These are phyloP conservation scores for Fusarium penzigii DNA, from an alignment of 2,329 filamentous ascomycete species.

Conservation along the genomic window DNA sequence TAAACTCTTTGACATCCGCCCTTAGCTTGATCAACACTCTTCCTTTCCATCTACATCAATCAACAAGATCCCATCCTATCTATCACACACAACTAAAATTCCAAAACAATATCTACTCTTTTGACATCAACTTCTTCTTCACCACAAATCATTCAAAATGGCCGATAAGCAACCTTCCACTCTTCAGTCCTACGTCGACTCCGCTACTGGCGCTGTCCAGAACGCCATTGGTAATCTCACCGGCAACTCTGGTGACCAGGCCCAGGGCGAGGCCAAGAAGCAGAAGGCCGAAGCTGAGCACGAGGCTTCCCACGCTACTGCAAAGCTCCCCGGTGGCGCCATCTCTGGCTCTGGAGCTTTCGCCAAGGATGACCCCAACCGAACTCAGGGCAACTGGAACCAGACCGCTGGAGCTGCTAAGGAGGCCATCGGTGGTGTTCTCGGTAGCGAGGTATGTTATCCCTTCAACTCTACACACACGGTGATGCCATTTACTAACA, in stretches of 20 bases:
- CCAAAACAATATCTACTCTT: background rate
- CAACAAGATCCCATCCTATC: background rate
- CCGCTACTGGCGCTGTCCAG: slow-evolving; percentile 72
- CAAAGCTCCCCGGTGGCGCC: slow-evolving; percentile 72
- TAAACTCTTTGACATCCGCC: slow-evolving; percentile 26
- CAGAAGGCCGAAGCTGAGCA: slow-evolving; percentile 66
- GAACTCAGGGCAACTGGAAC: slow-evolving; percentile 75
- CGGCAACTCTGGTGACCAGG: slow-evolving; percentile 69
- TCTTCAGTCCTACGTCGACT: slow-evolving; percentile 75
- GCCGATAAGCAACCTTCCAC: slow-evolving; percentile 61
- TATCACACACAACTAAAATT: slow-evolving; percentile 1
- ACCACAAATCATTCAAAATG: slow-evolving; percentile 19
- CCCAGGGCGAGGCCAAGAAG: slow-evolving; percentile 65
- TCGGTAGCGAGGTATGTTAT: slow-evolving; percentile 67
- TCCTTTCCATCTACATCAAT: slow-evolving; percentile 1
- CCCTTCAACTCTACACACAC: slow-evolving; percentile 1
- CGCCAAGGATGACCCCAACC: slow-evolving; percentile 71
- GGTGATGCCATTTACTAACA: slow-evolving; percentile 8
- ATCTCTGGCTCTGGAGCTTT: slow-evolving; percentile 70
- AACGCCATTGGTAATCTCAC: slow-evolving; percentile 71
- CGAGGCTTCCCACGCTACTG: slow-evolving; percentile 72
- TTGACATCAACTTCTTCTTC: background rate
- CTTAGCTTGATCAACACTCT: slow-evolving; percentile 2
- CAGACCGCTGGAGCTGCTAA: slow-evolving; percentile 88
- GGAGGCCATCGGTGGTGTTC: slow-evolving; percentile 72